These are phyloP conservation scores for Balansia obtecta DNA, from an alignment of 2,329 filamentous ascomycete genomes.

Conservation along the genomic window DNA sequence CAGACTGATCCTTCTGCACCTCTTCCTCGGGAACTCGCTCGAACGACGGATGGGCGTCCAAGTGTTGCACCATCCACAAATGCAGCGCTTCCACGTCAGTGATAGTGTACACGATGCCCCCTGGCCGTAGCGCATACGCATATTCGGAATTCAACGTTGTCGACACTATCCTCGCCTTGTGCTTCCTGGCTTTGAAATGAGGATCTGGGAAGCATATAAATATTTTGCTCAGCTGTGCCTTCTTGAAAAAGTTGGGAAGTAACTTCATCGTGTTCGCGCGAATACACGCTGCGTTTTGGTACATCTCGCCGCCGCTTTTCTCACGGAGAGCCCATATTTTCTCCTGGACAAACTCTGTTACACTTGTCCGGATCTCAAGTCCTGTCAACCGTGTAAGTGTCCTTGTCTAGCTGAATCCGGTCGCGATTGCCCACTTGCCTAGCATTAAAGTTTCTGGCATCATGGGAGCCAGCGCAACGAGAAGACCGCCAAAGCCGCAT, in stretches of 20 bases:
- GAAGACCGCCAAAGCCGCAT: conserved; percentile 86
- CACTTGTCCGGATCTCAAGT: conserved; percentile 83
- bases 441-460: conserved; percentile 75
- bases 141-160: conserved; percentile 85
- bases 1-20: conserved; percentile 56
- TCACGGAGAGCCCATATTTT: conserved; percentile 70
- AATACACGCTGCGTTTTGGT: conserved; percentile 80
- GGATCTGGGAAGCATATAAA: conserved; percentile 98
- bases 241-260: conserved; percentile 90
- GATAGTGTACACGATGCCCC: conserved; percentile 87
- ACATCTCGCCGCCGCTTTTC: conserved; percentile 46
- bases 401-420: neutral
- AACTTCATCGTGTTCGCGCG: conserved; percentile 98
- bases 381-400: conserved; percentile 33
- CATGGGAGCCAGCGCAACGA: conserved; percentile 71
- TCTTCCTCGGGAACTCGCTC: conserved; percentile 60
- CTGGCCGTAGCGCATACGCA: conserved; percentile 71
- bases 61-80: conserved; percentile 83
- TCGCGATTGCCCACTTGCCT: conserved; percentile 37
- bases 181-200: conserved; percentile 94
- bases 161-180: conserved; percentile 91
- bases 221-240: conserved; percentile 71
- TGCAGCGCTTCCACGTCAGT: conserved; percentile 94
- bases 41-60: conserved; percentile 67
- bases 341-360: conserved; percentile 82